These are phyloP conservation scores for Salvia rosmarinus DNA, from an alignment of 257 asterid species.

Conservation along the genomic window DNA sequence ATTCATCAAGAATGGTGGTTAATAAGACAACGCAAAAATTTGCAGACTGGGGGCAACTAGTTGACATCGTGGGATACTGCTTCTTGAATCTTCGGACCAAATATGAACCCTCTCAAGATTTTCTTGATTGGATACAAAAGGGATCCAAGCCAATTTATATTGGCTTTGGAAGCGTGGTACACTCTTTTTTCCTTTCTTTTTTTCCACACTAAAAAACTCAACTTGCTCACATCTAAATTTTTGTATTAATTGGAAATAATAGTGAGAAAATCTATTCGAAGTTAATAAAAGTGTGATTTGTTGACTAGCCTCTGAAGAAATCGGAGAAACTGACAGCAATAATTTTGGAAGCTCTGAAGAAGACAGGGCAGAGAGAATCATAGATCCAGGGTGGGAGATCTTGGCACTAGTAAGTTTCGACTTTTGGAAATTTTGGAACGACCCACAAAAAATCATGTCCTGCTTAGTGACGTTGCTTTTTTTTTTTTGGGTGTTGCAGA, in stretches of 20 bases:
- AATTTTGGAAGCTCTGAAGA: slow-evolving; percentile 73
- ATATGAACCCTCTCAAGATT: slow-evolving; percentile 65
- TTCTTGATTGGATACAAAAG: slow-evolving; percentile 70
- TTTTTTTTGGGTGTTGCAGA: slow-evolving; percentile 39
- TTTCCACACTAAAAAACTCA: no score
- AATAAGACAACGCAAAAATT: no score
- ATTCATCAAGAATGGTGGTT: no score
- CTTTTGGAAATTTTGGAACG: not conserved
- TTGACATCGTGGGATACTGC: slow-evolving; percentile 91
- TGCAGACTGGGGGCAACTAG: slow-evolving; percentile 92
- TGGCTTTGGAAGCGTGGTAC: slow-evolving; percentile 98
- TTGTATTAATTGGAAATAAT: no score
- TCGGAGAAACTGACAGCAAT: slow-evolving; percentile 60
- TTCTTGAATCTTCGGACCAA: slow-evolving; percentile 68
- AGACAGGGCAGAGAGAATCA: slow-evolving; percentile 83
- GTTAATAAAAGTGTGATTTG: not conserved
- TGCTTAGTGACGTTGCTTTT: no score
- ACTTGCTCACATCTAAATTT: no score
- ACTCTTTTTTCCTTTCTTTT: not conserved
- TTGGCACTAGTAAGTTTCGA: slow-evolving; percentile 68
- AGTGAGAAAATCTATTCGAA: no score
- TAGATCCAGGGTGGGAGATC: slow-evolving; percentile 93
- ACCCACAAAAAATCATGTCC: no score
- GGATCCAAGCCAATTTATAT: slow-evolving; percentile 78
- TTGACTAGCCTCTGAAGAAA: slow-evolving; percentile 75